These are phyloP conservation scores for Rhizopus microsporus DNA, from an alignment of 371 early-diverging fungal genomes.

Conservation along the genomic window DNA sequence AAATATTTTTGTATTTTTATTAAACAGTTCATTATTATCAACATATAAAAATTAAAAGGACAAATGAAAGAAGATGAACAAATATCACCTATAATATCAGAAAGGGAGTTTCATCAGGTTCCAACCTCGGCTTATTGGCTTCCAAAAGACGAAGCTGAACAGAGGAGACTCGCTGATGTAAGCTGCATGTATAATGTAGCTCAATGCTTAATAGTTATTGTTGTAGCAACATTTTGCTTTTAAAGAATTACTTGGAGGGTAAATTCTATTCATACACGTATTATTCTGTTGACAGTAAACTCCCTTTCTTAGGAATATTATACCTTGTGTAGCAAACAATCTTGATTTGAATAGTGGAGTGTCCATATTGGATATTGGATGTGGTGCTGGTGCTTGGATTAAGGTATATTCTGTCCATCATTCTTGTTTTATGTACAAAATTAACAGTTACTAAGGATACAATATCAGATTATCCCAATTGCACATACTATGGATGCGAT, in stretches of 20 bases:
- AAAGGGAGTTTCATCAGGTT: constrained; percentile 13
- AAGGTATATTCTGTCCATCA: constrained; percentile 5
- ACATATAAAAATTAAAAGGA: too few species aligned
- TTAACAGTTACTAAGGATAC: constrained; percentile 20
- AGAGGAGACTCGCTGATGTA: constrained; percentile 16
- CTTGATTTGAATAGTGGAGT: constrained; percentile 7
- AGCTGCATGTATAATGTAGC: background rate
- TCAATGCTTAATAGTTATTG: background rate
- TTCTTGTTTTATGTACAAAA: too few species aligned
- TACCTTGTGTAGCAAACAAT: constrained; percentile 1
- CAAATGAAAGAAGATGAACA: too few species aligned
- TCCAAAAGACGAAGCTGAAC: constrained; percentile 21
- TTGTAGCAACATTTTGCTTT: constrained; percentile 20
- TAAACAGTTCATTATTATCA: too few species aligned
- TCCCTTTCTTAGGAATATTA: constrained; percentile 6
- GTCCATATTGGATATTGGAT: constrained; percentile 19
- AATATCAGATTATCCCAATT: constrained; percentile 31
- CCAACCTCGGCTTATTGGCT: constrained; percentile 15
- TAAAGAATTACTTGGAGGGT: constrained; percentile 18
- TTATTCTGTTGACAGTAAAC: too few species aligned
- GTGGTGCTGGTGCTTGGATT: constrained; percentile 24
- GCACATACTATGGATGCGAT: constrained; percentile 31
- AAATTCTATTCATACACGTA: background rate
- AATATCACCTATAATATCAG: too few species aligned
- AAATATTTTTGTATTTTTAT: too few species aligned